phyloP scores from a whole-genome alignment of 345 rosid species.

The Brassica cretica region DNA sequence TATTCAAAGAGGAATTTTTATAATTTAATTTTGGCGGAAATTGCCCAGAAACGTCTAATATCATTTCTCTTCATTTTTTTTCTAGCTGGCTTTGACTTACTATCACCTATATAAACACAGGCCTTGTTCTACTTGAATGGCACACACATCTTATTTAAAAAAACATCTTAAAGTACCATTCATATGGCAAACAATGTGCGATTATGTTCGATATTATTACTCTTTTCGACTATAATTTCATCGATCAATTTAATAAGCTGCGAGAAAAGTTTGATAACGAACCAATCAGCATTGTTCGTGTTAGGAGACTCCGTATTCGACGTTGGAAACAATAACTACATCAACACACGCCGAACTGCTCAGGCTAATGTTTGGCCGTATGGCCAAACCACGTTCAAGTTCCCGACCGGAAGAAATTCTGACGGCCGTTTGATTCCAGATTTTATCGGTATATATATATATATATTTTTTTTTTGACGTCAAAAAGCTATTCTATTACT shows the following conservation, averaged over 20 bases:
- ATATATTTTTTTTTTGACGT: too few relatives aligned
- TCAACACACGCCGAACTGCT: conserved; percentile 33
- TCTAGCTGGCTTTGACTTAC: conserved; percentile 15
- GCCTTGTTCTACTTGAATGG: background rate
- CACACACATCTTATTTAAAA: conserved; percentile 4
- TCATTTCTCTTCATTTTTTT: background rate
- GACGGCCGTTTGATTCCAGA: conserved; percentile 51
- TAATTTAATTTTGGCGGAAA: background rate
- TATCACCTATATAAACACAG: background rate
- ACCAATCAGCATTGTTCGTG: conserved; percentile 42
- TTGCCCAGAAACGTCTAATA: background rate
- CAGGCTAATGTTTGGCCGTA: conserved; percentile 47
- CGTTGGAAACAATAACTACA: conserved; percentile 49
- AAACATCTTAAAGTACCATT: background rate
- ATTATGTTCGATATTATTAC: conserved; percentile 5
- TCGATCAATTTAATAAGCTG: conserved; percentile 14
- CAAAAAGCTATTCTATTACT: too few relatives aligned
- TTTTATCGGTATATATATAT: conserved; percentile 55
- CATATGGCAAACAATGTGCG: conserved; percentile 18
- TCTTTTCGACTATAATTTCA: background rate
- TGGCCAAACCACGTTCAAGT: conserved; percentile 45
- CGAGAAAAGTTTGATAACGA: conserved; percentile 13
- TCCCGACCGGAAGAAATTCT: conserved; percentile 46
- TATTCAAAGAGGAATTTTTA: background rate
- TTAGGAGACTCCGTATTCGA: conserved; percentile 56